These are phyloP conservation scores for Aspergillus affinis DNA, from an alignment of 495 filamentous ascomycete genomes.

Conservation along the genomic window DNA sequence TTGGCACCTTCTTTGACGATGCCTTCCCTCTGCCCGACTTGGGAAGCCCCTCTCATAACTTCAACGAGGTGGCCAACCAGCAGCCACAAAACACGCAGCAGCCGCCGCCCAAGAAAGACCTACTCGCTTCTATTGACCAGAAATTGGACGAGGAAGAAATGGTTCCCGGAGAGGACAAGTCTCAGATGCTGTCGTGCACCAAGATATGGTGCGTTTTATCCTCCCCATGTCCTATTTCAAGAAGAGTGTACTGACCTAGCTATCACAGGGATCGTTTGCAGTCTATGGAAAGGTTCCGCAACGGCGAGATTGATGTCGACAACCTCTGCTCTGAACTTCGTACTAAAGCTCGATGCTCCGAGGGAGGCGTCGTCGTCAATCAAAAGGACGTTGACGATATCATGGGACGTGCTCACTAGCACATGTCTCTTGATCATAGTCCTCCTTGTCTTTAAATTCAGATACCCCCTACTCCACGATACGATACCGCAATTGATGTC, in stretches of 20 bases:
- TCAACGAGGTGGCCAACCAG: constrained; percentile 47
- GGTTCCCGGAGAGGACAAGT: constrained; percentile 60
- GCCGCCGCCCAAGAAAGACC: constrained; percentile 57
- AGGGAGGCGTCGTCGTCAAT: constrained; percentile 86
- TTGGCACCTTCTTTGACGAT: constrained; percentile 81
- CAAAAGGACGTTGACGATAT: constrained; percentile 84
- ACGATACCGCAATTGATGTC: constrained; percentile 25
- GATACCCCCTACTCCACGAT: constrained; percentile 25
- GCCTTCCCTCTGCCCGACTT: constrained; percentile 78
- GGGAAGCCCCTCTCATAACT: constrained; percentile 69
- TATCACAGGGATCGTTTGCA: constrained; percentile 82
- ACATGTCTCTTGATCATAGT: not conserved
- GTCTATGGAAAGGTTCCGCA: constrained; percentile 79
- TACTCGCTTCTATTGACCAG: constrained; percentile 72
- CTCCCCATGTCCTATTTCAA: not conserved
- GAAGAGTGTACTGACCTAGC: constrained; percentile 22
- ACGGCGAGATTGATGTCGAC: constrained; percentile 90
- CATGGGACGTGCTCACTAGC: constrained; percentile 55
- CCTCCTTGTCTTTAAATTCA: not conserved
- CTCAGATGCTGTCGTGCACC: constrained; percentile 75
- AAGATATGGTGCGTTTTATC: constrained; percentile 78
- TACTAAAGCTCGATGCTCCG: constrained; percentile 94
- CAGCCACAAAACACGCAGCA: too few species aligned
- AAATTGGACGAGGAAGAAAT: constrained; percentile 66
- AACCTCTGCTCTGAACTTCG: constrained; percentile 89